phyloP scores from a whole-genome alignment of 345 rosid genomes.

The Pistacia integerrima region DNA sequence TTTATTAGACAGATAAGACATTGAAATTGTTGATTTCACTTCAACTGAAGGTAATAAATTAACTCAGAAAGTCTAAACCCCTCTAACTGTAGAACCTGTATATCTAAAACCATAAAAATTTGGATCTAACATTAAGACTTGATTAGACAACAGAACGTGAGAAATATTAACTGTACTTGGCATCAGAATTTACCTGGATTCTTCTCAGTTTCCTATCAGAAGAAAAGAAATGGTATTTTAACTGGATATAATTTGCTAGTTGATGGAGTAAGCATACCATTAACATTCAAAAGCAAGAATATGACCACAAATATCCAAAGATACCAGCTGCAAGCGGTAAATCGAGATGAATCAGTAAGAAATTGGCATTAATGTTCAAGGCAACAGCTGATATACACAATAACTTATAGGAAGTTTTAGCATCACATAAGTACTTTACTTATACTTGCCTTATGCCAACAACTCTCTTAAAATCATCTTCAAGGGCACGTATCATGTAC shows the following conservation, averaged over 20 bases:
- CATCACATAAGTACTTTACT: background rate
- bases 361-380: slow-evolving; percentile 10
- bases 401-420: background rate
- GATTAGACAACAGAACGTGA: background rate
- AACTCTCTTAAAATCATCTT: slow-evolving; percentile 89
- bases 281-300: slow-evolving; percentile 81
- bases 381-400: slow-evolving; percentile 8
- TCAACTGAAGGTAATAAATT: background rate
- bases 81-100: background rate
- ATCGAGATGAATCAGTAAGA: slow-evolving; percentile 22
- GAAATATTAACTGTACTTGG: slow-evolving; percentile 5
- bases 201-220: background rate
- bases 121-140: background rate
- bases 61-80: background rate
- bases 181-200: background rate
- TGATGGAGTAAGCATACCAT: slow-evolving; percentile 50
- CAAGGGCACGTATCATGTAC: slow-evolving; percentile 97
- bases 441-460: slow-evolving; percentile 78
- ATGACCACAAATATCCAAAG: slow-evolving; percentile 89
- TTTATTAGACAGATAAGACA: background rate
- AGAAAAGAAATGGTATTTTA: background rate
- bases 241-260: background rate
- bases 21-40: background rate
- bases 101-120: slow-evolving; percentile 1
- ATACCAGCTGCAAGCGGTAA: slow-evolving; percentile 74